phyloP scores from a whole-genome alignment of 2,329 filamentous ascomycete species.

The Venturiaceae sp. region DNA sequence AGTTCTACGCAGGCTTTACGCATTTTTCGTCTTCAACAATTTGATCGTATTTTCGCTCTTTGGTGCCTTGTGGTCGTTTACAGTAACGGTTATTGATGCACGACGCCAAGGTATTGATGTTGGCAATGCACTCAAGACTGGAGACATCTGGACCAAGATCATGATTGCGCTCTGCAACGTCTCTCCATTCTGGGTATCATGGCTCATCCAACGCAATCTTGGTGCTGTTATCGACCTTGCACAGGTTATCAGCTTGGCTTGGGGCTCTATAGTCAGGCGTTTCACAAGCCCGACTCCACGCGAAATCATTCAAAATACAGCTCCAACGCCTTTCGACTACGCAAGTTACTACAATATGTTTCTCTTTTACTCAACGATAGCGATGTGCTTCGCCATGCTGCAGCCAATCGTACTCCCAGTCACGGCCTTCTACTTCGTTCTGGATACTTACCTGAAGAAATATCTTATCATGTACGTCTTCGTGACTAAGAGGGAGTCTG shows the following conservation, averaged over 20 bases:
- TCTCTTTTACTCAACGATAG: conserved; percentile 85
- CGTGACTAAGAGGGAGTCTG: conserved; percentile 92
- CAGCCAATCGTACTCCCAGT: conserved; percentile 83
- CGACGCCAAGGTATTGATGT: conserved; percentile 47
- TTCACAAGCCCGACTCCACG: conserved; percentile 83
- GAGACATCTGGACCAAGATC: conserved; percentile 24
- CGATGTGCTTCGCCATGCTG: conserved; percentile 74
- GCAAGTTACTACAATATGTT: conserved; percentile 98
- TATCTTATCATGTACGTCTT: conserved; percentile 71
- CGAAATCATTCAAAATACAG: conserved; percentile 84
- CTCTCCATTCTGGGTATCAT: conserved; percentile 90
- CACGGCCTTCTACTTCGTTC: conserved; percentile 76
- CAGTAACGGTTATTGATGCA: conserved; percentile 53
- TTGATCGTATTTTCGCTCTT: conserved; percentile 90
- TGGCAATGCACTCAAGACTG: conserved; percentile 8
- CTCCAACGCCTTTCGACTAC: conserved; percentile 87
- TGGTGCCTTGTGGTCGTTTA: conserved; percentile 67
- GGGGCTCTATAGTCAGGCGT: conserved; percentile 74
- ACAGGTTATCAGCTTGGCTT: conserved; percentile 75
- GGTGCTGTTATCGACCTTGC: conserved; percentile 87
- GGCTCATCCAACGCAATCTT: conserved; percentile 83
- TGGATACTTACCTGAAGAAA: conserved; percentile 89
- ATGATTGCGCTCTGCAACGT: conserved; percentile 71
- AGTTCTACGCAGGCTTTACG: conserved; percentile 81
- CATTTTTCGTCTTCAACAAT: conserved; percentile 98